Percentiles rank a stretch among this genome's conserved stretches.
Conservation (phyloP, 2,329 filamentous ascomycete genomes). For the Botrytis aclada region DNA sequence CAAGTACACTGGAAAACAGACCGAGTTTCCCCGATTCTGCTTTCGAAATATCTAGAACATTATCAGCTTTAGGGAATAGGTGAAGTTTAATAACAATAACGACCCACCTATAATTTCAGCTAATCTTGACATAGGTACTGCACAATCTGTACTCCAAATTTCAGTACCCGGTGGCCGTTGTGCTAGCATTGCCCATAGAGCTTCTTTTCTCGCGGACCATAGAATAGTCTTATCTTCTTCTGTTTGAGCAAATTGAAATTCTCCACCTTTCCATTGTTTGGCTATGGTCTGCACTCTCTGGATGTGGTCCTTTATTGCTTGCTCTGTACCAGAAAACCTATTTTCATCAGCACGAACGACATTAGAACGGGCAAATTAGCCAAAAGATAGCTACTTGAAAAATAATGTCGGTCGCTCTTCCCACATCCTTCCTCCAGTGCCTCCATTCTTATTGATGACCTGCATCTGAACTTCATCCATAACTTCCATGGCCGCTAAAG, state of each 20-base stretch:
- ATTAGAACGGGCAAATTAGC: no score
- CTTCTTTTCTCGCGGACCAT: conserved; percentile 79
- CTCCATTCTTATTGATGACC: conserved; percentile 70
- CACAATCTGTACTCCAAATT: conserved; percentile 75
- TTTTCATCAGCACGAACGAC: neutral
- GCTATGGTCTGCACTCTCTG: conserved; percentile 64
- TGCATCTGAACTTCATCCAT: conserved; percentile 85
- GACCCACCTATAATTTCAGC: conserved; percentile 61
- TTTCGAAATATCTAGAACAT: conserved; percentile 62
- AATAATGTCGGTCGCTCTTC: conserved; percentile 73
- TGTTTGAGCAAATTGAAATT: conserved; percentile 72
- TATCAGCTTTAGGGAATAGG: neutral
- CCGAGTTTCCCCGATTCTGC: conserved; percentile 74
- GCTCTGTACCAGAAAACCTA: conserved; percentile 68
- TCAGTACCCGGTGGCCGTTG: conserved; percentile 62
- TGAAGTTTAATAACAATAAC: neutral
- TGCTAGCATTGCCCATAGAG: conserved; percentile 75
- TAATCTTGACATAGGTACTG: conserved; percentile 71
- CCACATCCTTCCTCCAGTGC: conserved; percentile 65
- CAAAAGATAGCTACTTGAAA: conserved; percentile 53
- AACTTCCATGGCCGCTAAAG: conserved; percentile 54
- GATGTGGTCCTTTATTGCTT: conserved; percentile 73
- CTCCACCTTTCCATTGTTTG: conserved; percentile 57
- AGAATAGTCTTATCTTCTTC: conserved; percentile 67
- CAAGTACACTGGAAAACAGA: conserved; percentile 78